Evolutionary conservation across 352 stramenopile species (phyloP).

Genomic region (Phytophthora palmivora): DNA sequence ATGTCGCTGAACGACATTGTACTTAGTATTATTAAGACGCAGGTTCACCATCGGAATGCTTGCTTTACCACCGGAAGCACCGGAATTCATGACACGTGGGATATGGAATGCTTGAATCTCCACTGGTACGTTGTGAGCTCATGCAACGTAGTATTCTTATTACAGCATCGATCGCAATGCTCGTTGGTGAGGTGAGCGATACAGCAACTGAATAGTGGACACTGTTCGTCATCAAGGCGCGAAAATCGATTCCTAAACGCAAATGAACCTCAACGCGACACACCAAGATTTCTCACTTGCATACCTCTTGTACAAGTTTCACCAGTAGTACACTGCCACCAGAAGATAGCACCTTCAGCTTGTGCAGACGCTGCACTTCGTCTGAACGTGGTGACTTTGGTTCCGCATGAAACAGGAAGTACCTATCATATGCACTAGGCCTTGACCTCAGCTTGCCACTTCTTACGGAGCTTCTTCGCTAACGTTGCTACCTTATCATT

Average conservation of each 20-base stretch:
- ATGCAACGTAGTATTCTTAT: neutral
- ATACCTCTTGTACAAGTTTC: slow-evolving; percentile 20
- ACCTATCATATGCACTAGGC: slow-evolving; percentile 14
- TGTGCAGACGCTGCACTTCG: slow-evolving; percentile 19
- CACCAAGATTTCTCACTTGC: slow-evolving; percentile 1
- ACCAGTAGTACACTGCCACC: slow-evolving; percentile 14
- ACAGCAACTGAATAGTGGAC: neutral
- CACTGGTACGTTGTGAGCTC: neutral
- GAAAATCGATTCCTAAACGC: neutral
- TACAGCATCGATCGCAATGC: neutral
- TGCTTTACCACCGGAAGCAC: too few relatives aligned
- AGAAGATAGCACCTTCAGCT: slow-evolving; percentile 5
- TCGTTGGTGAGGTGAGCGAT: neutral
- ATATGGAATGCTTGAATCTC: neutral
- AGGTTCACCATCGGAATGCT: too few relatives aligned
- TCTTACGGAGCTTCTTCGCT: slow-evolving; percentile 72
- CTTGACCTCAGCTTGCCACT: slow-evolving; percentile 73
- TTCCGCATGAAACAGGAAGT: slow-evolving; percentile 4
- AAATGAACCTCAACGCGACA: neutral
- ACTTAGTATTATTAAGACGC: too few relatives aligned
- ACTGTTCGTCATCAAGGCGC: neutral
- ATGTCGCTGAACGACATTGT: neutral
- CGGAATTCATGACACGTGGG: neutral
- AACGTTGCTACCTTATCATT: slow-evolving; percentile 67
- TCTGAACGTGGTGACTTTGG: slow-evolving; percentile 17